These are phyloP conservation scores for Arachnomyces sp. DNA, from an alignment of 2,329 filamentous ascomycete genomes.

Conservation along the genomic window DNA sequence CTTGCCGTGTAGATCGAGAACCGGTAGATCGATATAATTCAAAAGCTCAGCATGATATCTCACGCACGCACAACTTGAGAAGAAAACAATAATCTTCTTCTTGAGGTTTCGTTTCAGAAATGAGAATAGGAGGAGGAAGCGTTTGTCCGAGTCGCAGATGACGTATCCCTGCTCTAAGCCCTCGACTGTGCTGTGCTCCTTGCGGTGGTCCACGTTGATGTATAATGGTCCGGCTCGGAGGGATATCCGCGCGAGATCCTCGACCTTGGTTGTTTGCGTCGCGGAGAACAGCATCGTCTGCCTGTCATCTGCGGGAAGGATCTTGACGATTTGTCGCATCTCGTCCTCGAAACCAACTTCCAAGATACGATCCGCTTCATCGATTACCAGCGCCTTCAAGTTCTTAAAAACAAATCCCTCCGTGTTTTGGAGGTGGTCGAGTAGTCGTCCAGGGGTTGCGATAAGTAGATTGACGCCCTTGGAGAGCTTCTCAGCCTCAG, in stretches of 20 bases:
- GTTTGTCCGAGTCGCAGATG: conserved; percentile 83
- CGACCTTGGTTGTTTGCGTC: conserved; percentile 96
- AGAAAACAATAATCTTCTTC: conserved; percentile 98
- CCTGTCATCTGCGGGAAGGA: conserved; percentile 74
- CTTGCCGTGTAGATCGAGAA: conserved; percentile 82
- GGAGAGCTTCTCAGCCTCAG: conserved; percentile 85
- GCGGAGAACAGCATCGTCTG: conserved; percentile 99
- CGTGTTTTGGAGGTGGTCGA: conserved; percentile 92
- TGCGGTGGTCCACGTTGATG: conserved; percentile 89
- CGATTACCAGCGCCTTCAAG: conserved; percentile 82
- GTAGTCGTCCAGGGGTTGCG: conserved; percentile 81
- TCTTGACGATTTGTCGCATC: conserved; percentile 93
- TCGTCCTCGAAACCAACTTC: conserved; percentile 99
- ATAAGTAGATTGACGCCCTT: conserved; percentile 95
- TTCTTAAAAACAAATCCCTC: conserved; percentile 88
- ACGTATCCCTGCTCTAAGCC: conserved; percentile 95
- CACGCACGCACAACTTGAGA: conserved; percentile 84
- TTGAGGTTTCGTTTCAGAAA: conserved; percentile 87
- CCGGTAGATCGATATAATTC: conserved; percentile 93
- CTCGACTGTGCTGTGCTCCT: conserved; percentile 85
- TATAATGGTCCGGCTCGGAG: conserved; percentile 84
- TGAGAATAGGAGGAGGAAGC: conserved; percentile 87
- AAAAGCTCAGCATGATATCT: conserved; percentile 93
- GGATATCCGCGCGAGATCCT: conserved; percentile 91
- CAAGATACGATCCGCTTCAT: conserved; percentile 92